Percentiles rank a stretch among this genome's conserved stretches.
phyloP scores from a whole-genome alignment of 2,329 filamentous ascomycete species.

The Epicoccum sorghinum region DNA sequence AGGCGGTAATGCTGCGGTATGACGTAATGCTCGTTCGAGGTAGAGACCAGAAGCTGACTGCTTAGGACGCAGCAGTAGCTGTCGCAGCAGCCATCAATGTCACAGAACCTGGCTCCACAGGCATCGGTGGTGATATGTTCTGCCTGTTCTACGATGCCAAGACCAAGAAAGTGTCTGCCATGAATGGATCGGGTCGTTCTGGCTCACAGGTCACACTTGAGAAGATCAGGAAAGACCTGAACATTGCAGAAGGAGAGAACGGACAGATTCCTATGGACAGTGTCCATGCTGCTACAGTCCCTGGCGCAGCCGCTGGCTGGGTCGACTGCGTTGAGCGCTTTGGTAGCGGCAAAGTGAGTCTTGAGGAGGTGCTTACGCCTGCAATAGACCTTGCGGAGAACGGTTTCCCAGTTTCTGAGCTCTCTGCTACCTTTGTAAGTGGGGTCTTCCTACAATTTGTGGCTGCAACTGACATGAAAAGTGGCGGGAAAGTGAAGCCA shows the following conservation, averaged over 20 bases:
- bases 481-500: conserved; percentile 73
- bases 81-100: conserved; percentile 92
- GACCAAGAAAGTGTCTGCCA: conserved; percentile 78
- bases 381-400: conserved; percentile 86
- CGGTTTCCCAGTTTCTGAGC: conserved; percentile 87
- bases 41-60: conserved; percentile 3
- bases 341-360: conserved; percentile 80
- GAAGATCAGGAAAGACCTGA: conserved; percentile 71
- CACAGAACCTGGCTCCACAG: conserved; percentile 90
- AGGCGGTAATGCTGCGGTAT: conserved; percentile 90
- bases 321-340: conserved; percentile 86
- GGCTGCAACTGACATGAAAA: conserved; percentile 45
- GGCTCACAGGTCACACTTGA: conserved; percentile 72
- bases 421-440: conserved; percentile 72
- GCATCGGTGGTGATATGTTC: conserved; percentile 97
- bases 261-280: conserved; percentile 74
- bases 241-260: conserved; percentile 62
- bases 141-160: conserved; percentile 89
- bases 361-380: conserved; percentile 79
- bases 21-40: conserved; percentile 45
- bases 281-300: conserved; percentile 83
- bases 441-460: too few relatives aligned
- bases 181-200: conserved; percentile 93
- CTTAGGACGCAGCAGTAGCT: conserved; percentile 93
- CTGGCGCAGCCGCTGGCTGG: conserved; percentile 93